Percentiles rank a stretch among this genome's conserved stretches.
These are phyloP conservation scores for Skeletonema tropicum DNA, from an alignment of 108 stramenopile species.

Conservation along the genomic window DNA sequence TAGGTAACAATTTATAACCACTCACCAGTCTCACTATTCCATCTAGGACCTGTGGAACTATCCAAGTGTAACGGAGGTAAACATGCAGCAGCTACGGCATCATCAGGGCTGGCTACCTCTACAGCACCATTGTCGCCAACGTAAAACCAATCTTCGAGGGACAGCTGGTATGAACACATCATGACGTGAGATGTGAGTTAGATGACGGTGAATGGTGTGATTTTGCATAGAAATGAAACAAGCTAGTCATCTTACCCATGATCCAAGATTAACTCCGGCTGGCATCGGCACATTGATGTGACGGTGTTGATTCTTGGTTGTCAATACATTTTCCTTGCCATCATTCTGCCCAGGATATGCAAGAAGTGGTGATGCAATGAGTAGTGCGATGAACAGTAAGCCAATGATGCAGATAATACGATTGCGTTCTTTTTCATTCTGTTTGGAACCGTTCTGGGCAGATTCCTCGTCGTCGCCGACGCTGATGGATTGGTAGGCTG, in stretches of 20 bases:
- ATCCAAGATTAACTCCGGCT: conserved; percentile 71
- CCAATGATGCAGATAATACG: not conserved
- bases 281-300: conserved; percentile 48
- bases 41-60: conserved; percentile 59
- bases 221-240: too few species aligned
- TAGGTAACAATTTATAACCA: too few species aligned
- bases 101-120: conserved; percentile 73
- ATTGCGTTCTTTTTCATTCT: not conserved
- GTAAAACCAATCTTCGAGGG: conserved; percentile 86
- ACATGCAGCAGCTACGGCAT: conserved; percentile 53
- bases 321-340: not conserved
- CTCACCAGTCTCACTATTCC: conserved; percentile 61
- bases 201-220: too few species aligned
- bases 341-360: not conserved
- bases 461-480: conserved; percentile 16
- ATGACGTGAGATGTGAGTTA: too few species aligned
- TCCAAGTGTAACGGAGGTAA: conserved; percentile 69
- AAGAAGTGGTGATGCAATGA: not conserved
- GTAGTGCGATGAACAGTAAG: not conserved
- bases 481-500: conserved; percentile 36
- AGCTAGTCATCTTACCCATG: conserved; percentile 36
- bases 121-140: conserved; percentile 63
- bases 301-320: too few species aligned
- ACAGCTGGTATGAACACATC: conserved; percentile 16
- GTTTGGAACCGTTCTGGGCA: not conserved